These are phyloP conservation scores for Clavulina sp. DNA, from an alignment of 768 basidiomycete species.

Conservation along the genomic window DNA sequence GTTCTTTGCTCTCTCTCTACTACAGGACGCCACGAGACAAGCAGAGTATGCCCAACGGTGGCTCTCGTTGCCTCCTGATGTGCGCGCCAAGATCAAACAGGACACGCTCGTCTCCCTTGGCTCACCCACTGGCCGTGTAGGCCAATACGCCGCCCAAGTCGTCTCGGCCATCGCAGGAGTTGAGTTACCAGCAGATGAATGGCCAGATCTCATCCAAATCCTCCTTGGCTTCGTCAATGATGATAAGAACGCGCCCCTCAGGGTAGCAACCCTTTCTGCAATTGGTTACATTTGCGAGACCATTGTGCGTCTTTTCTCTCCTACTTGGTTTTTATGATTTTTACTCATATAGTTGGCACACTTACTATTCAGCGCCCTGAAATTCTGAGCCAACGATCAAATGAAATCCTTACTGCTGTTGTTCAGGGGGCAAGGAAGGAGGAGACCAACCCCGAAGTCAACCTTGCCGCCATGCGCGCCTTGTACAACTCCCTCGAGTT, in stretches of 20 bases:
- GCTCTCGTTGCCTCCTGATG: slow-evolving; percentile 51
- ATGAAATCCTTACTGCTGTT: slow-evolving; percentile 95
- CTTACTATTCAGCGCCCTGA: slow-evolving; percentile 62
- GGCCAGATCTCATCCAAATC: slow-evolving; percentile 79
- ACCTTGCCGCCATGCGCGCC: slow-evolving; percentile 81
- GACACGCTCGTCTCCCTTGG: slow-evolving; percentile 69
- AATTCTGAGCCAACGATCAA: slow-evolving; percentile 71
- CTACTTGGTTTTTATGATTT: slow-evolving; percentile 5
- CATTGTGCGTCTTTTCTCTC: slow-evolving; percentile 45
- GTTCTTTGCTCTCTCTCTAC: slow-evolving; percentile 4
- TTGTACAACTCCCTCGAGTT: slow-evolving; percentile 93
- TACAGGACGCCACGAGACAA: slow-evolving; percentile 59
- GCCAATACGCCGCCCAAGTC: slow-evolving; percentile 80
- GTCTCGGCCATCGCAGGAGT: slow-evolving; percentile 88
- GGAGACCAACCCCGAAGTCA: slow-evolving; percentile 79
- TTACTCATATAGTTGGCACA: slow-evolving; percentile 8
- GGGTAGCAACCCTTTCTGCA: slow-evolving; percentile 78
- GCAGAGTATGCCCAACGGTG: slow-evolving; percentile 62
- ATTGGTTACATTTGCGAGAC: slow-evolving; percentile 96
- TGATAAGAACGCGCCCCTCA: slow-evolving; percentile 48
- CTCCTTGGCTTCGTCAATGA: slow-evolving; percentile 78
- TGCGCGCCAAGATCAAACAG: slow-evolving; percentile 72
- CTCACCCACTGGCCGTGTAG: slow-evolving; percentile 52
- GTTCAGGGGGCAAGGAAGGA: slow-evolving; percentile 97
- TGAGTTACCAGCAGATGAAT: slow-evolving; percentile 74